These are phyloP conservation scores for Trametes polyzona DNA, from an alignment of 1,284 basidiomycete species.

Conservation along the genomic window DNA sequence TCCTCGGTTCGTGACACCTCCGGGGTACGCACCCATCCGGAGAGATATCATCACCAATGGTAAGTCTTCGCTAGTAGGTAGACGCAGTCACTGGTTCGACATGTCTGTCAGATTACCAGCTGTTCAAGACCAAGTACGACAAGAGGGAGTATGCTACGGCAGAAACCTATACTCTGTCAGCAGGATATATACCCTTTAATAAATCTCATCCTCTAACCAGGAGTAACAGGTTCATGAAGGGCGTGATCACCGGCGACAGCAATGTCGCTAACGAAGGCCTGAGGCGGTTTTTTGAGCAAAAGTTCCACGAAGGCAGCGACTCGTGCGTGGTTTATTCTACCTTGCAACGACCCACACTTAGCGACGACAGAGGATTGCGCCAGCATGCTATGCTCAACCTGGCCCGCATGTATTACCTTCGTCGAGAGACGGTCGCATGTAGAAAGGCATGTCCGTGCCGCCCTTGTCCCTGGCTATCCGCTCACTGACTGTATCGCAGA, in stretches of 20 bases:
- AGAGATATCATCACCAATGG: constrained; percentile 63
- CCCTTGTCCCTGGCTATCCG: not conserved
- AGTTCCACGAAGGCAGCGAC: constrained; percentile 76
- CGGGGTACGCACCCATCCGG: constrained; percentile 46
- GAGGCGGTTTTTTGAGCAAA: constrained; percentile 79
- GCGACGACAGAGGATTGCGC: constrained; percentile 61
- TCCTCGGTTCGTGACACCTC: constrained; percentile 6
- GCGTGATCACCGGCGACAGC: constrained; percentile 64
- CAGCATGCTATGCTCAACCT: constrained; percentile 78
- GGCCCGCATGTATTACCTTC: constrained; percentile 76
- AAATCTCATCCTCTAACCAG: not conserved
- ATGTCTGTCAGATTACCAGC: constrained; percentile 47
- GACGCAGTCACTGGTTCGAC: not conserved
- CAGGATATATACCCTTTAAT: not conserved
- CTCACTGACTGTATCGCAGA: constrained; percentile 42
- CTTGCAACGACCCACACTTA: constrained; percentile 2
- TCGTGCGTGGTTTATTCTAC: constrained; percentile 53
- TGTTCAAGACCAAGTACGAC: constrained; percentile 70
- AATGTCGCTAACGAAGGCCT: constrained; percentile 69
- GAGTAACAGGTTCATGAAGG: constrained; percentile 63
- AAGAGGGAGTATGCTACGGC: constrained; percentile 65
- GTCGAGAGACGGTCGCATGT: constrained; percentile 66
- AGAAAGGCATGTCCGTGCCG: constrained; percentile 48
- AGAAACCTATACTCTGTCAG: constrained; percentile 65
- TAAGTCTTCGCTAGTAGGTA: constrained; percentile 28